These are phyloP conservation scores for Erythrobasidium hasegawianum DNA, from an alignment of 1,284 basidiomycete species.

Conservation along the genomic window DNA sequence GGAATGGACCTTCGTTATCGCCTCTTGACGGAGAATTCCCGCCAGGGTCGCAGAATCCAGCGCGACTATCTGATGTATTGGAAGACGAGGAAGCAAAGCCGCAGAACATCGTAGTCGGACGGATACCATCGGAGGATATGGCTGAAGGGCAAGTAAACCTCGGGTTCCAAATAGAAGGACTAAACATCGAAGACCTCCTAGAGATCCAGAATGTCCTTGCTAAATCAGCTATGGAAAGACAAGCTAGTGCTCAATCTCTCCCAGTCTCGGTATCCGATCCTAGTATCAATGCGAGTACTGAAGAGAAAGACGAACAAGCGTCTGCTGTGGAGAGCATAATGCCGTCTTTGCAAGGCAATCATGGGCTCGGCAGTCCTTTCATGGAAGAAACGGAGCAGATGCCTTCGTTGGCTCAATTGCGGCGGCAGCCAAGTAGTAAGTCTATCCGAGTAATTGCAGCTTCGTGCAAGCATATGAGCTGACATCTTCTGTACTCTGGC, in stretches of 20 bases:
- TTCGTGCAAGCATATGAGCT: too few relatives aligned
- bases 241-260: background rate
- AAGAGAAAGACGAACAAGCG: too few relatives aligned
- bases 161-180: constrained; percentile 7
- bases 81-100: background rate
- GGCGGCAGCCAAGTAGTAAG: background rate
- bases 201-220: constrained; percentile 21
- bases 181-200: constrained; percentile 14
- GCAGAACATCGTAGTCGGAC: background rate
- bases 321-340: too few relatives aligned
- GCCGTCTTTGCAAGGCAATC: too few relatives aligned
- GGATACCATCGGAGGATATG: background rate
- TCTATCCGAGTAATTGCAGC: too few relatives aligned
- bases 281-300: too few relatives aligned
- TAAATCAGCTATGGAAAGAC: constrained; percentile 3
- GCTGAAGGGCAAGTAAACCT: too few relatives aligned
- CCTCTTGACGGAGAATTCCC: background rate
- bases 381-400: constrained; percentile 13
- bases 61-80: background rate
- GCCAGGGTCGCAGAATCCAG: background rate
- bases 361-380: constrained; percentile 18
- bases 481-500: too few relatives aligned
- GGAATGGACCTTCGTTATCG: background rate
- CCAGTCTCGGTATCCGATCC: too few relatives aligned
- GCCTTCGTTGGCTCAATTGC: background rate